These are phyloP conservation scores for Ophiostoma montium DNA, from an alignment of 2,329 filamentous ascomycete species.

Conservation along the genomic window DNA sequence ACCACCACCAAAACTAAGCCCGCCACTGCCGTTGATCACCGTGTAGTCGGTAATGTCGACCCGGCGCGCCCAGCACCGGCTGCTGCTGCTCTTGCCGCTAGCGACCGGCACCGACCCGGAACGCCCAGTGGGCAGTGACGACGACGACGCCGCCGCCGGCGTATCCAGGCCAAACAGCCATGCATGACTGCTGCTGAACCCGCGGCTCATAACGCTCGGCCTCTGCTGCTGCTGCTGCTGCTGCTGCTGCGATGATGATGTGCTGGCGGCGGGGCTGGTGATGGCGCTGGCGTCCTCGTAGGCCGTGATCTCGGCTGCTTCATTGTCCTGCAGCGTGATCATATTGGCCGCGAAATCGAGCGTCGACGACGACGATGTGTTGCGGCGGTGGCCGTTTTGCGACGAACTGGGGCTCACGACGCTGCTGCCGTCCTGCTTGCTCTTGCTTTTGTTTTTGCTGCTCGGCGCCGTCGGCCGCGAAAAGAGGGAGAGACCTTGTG, in stretches of 20 bases:
- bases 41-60: conserved; percentile 45
- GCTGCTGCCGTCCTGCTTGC: neutral
- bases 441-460: neutral
- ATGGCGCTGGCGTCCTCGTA: conserved; percentile 22
- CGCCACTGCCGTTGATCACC: conserved; percentile 33
- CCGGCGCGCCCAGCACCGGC: conserved; percentile 50
- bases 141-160: neutral
- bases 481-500: neutral
- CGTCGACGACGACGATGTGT: conserved; percentile 7
- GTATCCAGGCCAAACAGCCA: neutral
- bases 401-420: no score
- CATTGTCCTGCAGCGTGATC: conserved; percentile 50
- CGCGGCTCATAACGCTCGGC: no score
- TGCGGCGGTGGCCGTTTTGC: conserved; percentile 4
- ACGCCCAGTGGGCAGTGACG: no score
- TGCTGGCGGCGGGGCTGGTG: neutral
- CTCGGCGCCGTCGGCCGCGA: neutral
- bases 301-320: conserved; percentile 20
- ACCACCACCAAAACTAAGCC: conserved; percentile 22
- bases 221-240: no score
- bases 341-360: conserved; percentile 1
- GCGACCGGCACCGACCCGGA: neutral
- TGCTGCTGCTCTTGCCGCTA: conserved; percentile 14
- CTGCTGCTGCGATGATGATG: no score
- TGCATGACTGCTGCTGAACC: neutral